Conservation (phyloP, 2,329 filamentous ascomycete genomes). For the Trichoderma semiorbis region DNA sequence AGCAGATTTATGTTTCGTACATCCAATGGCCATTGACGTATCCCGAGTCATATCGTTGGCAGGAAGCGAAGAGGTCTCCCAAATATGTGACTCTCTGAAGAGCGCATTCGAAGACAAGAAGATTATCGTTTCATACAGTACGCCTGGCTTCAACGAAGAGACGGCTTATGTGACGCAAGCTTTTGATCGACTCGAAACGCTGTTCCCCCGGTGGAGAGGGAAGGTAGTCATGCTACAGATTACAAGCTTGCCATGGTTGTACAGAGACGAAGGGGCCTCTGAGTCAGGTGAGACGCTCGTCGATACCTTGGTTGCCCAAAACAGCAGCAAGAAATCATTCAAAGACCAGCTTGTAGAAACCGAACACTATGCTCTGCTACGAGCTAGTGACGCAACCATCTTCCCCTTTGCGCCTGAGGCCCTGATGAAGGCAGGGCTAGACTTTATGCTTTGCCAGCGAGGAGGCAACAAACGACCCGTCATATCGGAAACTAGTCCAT, state of each 20-base stretch:
- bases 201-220: background rate
- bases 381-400: background rate
- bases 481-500: background rate
- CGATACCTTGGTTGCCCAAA: background rate
- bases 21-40: background rate
- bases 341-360: background rate
- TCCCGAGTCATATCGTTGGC: background rate
- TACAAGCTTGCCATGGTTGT: background rate
- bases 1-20: slow-evolving; percentile 47
- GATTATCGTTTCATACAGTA: background rate
- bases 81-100: background rate
- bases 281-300: background rate
- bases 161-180: background rate
- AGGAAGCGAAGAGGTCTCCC: background rate
- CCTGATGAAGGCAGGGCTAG: background rate
- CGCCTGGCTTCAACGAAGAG: background rate
- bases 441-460: background rate
- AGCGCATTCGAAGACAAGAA: background rate
- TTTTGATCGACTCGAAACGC: background rate
- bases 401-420: background rate
- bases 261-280: background rate
- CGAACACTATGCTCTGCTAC: background rate
- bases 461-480: background rate
- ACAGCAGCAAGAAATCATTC: background rate
- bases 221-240: background rate